phyloP scores from a whole-genome alignment of 2,329 filamentous ascomycete genomes.

The Xylaria sp. region DNA sequence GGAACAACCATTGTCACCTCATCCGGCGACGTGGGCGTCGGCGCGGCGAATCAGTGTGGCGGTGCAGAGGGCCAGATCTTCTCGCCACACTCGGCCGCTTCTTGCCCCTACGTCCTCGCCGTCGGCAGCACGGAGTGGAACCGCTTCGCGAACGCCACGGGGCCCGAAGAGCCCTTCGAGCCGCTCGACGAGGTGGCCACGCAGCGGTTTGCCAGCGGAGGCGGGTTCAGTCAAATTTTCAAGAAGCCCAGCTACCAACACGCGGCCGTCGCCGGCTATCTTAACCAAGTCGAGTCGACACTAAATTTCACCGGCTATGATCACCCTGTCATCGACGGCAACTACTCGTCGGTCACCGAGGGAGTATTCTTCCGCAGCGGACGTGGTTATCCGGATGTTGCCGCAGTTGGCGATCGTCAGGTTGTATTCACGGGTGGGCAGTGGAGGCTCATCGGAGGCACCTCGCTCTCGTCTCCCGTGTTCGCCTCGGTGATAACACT shows the following conservation, averaged over 20 bases:
- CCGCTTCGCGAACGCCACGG: conserved; percentile 35
- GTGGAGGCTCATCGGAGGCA: conserved; percentile 1
- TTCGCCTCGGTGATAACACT: conserved; percentile 1
- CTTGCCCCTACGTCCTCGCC: conserved; percentile 61
- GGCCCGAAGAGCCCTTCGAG: conserved; percentile 34
- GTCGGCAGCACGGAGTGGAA: conserved; percentile 53
- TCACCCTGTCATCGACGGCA: conserved; percentile 1
- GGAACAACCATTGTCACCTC: conserved; percentile 1
- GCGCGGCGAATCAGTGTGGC: neutral
- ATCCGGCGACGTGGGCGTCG: neutral
- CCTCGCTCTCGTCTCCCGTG: conserved; percentile 1
- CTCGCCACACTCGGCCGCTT: conserved; percentile 20
- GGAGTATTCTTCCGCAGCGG: neutral
- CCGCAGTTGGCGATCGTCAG: conserved; percentile 1
- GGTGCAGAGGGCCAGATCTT: conserved; percentile 1
- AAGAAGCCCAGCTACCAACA: neutral
- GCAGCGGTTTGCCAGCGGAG: conserved; percentile 50
- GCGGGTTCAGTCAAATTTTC: conserved; percentile 52
- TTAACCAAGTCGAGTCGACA: conserved; percentile 1
- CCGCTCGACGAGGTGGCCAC: conserved; percentile 42
- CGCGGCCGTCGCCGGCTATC: neutral
- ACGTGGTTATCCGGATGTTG: conserved; percentile 3
- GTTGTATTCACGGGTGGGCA: conserved; percentile 2
- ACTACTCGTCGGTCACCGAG: conserved; percentile 1
- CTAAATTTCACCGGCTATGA: conserved; percentile 4